These are phyloP conservation scores for Tulasnella sp. DNA, from an alignment of 768 basidiomycete species.

Conservation along the genomic window DNA sequence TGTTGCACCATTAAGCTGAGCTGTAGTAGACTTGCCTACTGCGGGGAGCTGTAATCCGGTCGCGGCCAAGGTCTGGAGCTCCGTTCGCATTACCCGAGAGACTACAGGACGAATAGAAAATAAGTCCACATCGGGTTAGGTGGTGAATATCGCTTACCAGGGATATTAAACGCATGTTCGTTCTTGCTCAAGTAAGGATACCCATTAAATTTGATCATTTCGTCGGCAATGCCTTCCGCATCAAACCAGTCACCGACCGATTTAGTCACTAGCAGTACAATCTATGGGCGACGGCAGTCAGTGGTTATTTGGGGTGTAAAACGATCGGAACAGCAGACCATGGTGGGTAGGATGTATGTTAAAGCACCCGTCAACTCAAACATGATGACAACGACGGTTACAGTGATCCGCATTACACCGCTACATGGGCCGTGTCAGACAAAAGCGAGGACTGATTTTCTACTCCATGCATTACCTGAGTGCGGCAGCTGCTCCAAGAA, in stretches of 20 bases:
- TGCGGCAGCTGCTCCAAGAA: conserved; percentile 93
- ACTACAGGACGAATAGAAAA: neutral
- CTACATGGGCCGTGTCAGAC: conserved; percentile 42
- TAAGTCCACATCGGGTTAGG: conserved; percentile 5
- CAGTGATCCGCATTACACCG: conserved; percentile 94
- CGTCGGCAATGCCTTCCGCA: conserved; percentile 91
- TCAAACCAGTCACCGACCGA: conserved; percentile 94
- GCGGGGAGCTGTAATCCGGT: conserved; percentile 72
- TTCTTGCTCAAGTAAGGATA: conserved; percentile 97
- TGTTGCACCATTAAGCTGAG: neutral
- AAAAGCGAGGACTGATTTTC: no score
- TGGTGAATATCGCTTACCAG: conserved; percentile 51
- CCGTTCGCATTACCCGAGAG: conserved; percentile 82
- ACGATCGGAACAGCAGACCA: conserved; percentile 53
- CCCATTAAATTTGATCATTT: conserved; percentile 95
- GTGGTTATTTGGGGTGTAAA: neutral
- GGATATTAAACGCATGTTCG: conserved; percentile 84
- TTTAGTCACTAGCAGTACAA: conserved; percentile 92
- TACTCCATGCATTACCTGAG: conserved; percentile 61
- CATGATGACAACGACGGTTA: conserved; percentile 98
- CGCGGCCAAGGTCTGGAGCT: conserved; percentile 67
- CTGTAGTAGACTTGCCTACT: conserved; percentile 55
- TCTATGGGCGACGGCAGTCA: conserved; percentile 48
- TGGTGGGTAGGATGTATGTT: conserved; percentile 95
- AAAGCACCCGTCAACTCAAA: conserved; percentile 96